These are phyloP conservation scores for Bimuria novae-zelandiae DNA, from an alignment of 2,329 filamentous ascomycete genomes.

Conservation along the genomic window DNA sequence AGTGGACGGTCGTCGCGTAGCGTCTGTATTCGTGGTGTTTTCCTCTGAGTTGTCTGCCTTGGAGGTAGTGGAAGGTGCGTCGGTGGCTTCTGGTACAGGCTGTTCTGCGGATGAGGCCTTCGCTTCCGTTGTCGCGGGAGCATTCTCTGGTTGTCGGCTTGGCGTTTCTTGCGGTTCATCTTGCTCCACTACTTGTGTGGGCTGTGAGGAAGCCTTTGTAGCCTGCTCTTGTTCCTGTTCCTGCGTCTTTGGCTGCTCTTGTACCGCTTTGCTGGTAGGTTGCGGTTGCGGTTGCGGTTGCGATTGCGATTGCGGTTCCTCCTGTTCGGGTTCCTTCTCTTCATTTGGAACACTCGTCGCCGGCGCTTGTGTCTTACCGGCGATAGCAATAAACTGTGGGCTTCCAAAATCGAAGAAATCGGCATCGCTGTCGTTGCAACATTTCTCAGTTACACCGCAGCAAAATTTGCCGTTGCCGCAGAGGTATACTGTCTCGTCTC, in stretches of 20 bases:
- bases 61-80: not conserved
- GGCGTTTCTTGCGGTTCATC: not conserved
- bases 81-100: not conserved
- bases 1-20: not conserved
- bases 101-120: not conserved
- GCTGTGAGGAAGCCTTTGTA: not conserved
- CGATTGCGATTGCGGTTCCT: no score
- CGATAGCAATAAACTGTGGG: constrained; percentile 17
- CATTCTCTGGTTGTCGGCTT: not conserved
- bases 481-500: constrained; percentile 23
- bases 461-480: constrained; percentile 23
- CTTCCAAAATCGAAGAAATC: constrained; percentile 13
- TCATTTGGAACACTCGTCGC: not conserved
- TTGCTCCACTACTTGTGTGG: not conserved
- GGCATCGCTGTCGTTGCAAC: constrained; percentile 11
- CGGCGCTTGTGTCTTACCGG: constrained; percentile 8
- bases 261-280: not conserved
- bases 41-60: not conserved
- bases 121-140: not conserved
- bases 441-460: constrained; percentile 18
- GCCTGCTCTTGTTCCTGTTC: constrained; percentile 1
- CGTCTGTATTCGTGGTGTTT: not conserved
- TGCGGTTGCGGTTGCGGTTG: no score
- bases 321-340: no score
- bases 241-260: not conserved